These are phyloP conservation scores for Lentinula aciculospora DNA, from an alignment of 768 basidiomycete genomes.

Conservation along the genomic window DNA sequence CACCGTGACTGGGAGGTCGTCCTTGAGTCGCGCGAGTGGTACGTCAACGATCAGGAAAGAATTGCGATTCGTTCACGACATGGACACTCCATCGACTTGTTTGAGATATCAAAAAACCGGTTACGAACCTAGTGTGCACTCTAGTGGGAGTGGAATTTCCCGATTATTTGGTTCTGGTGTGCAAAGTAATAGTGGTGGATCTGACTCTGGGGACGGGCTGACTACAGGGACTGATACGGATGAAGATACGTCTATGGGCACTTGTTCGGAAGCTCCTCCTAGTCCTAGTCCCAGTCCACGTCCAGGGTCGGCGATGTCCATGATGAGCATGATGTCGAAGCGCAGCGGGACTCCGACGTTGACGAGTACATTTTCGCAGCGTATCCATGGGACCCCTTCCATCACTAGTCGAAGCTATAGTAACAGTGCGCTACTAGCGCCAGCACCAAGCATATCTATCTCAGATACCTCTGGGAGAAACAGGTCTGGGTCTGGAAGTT, in stretches of 20 bases:
- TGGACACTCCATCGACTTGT: conserved; percentile 25
- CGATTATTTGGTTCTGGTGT: conserved; percentile 13
- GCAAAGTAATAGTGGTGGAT: conserved; percentile 16
- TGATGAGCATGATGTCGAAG: conserved; percentile 56
- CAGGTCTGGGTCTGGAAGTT: not conserved
- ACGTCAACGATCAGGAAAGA: conserved; percentile 40
- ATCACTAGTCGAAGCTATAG: not conserved
- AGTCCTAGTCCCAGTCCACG: conserved; percentile 77
- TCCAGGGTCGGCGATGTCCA: conserved; percentile 72
- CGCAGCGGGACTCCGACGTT: conserved; percentile 58
- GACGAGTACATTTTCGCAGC: conserved; percentile 28
- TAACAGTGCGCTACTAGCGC: not conserved
- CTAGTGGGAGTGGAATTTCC: conserved; percentile 19
- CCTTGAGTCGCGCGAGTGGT: conserved; percentile 11
- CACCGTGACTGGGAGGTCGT: not conserved
- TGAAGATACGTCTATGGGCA: conserved; percentile 28
- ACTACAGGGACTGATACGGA: conserved; percentile 1
- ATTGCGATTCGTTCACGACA: conserved; percentile 38
- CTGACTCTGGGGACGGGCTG: conserved; percentile 12
- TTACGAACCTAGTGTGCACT: not conserved
- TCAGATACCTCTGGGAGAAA: not conserved
- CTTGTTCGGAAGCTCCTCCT: conserved; percentile 60
- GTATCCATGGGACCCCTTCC: conserved; percentile 14
- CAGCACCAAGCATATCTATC: not conserved
- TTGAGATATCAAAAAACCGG: not conserved